Conservation (phyloP, 1,284 basidiomycete species). For the Cryptococcus sp. region DNA sequence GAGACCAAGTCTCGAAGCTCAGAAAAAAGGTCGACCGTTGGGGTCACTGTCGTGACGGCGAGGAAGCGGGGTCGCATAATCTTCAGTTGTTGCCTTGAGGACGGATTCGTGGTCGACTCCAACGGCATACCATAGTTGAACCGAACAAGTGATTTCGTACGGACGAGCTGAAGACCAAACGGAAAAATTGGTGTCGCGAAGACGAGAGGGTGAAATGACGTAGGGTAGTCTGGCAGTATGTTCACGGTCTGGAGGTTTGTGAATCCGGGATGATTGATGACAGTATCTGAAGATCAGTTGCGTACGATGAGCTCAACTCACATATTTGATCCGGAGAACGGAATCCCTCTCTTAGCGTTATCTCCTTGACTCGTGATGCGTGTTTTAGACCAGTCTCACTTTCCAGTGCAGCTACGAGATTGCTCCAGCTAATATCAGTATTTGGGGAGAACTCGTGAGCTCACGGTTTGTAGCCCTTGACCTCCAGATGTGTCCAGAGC, state of each 20-base stretch:
- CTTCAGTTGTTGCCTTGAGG: constrained; percentile 21
- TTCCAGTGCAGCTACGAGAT: constrained; percentile 2
- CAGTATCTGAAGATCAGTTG: no score
- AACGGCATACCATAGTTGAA: constrained; percentile 26
- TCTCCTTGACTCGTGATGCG: constrained; percentile 12
- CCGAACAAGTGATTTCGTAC: constrained; percentile 11
- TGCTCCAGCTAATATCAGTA: not conserved
- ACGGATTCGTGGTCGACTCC: constrained; percentile 24
- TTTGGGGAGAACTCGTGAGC: not conserved
- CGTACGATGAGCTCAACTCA: no score
- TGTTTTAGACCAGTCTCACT: constrained; percentile 2
- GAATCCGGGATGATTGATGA: constrained; percentile 19
- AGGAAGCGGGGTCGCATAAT: constrained; percentile 13
- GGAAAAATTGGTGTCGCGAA: constrained; percentile 16
- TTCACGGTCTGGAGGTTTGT: constrained; percentile 17
- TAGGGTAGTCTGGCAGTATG: constrained; percentile 26
- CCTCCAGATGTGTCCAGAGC: constrained; percentile 21
- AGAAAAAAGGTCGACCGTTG: constrained; percentile 10
- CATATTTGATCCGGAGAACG: constrained; percentile 19
- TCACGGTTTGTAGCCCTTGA: constrained; percentile 17
- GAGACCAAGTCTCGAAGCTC: constrained; percentile 20
- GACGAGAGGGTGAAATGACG: constrained; percentile 13
- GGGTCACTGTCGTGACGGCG: constrained; percentile 13
- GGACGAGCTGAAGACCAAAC: constrained; percentile 31
- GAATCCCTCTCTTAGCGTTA: constrained; percentile 26